These are phyloP conservation scores for Silene coronaria DNA, from an alignment of 179 eudicot species.

Conservation along the genomic window DNA sequence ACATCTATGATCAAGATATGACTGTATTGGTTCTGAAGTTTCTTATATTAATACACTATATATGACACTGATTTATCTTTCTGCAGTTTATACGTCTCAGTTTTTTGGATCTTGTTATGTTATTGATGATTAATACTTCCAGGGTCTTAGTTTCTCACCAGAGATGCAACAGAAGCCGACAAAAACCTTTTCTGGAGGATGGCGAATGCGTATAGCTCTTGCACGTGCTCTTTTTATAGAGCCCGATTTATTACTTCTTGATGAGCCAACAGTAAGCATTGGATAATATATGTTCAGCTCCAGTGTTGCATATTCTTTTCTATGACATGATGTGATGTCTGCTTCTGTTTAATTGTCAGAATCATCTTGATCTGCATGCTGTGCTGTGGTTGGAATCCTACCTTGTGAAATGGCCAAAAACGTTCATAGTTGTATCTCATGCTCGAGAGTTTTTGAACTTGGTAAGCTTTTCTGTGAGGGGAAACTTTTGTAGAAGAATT, in stretches of 20 bases:
- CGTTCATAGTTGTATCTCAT: conserved; percentile 96
- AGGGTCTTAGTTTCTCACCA: conserved; percentile 97
- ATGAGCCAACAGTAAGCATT: conserved; percentile 82
- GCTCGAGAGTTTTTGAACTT: conserved; percentile 94
- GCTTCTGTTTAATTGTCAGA: conserved; percentile 41
- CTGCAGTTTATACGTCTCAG: background rate
- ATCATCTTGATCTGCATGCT: conserved; percentile 97
- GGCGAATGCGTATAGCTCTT: conserved; percentile 99
- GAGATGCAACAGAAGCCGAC: conserved; percentile 92
- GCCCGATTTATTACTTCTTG: conserved; percentile 86
- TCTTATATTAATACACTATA: background rate
- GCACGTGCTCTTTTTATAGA: conserved; percentile 95
- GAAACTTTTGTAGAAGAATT: background rate
- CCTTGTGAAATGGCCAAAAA: conserved; percentile 92
- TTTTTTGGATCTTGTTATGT: background rate
- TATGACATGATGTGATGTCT: conserved; percentile 16
- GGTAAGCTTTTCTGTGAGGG: conserved; percentile 34
- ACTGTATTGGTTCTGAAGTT: background rate
- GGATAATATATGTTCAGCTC: background rate
- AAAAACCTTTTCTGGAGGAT: conserved; percentile 94
- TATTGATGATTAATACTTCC: conserved; percentile 15
- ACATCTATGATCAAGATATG: background rate
- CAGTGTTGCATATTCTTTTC: conserved; percentile 6
- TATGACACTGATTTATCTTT: background rate
- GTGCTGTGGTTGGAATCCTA: conserved; percentile 93